Evolutionary conservation across 2,329 filamentous ascomycete genomes (phyloP).

Genomic region (Hymenoscyphus occultus): DNA sequence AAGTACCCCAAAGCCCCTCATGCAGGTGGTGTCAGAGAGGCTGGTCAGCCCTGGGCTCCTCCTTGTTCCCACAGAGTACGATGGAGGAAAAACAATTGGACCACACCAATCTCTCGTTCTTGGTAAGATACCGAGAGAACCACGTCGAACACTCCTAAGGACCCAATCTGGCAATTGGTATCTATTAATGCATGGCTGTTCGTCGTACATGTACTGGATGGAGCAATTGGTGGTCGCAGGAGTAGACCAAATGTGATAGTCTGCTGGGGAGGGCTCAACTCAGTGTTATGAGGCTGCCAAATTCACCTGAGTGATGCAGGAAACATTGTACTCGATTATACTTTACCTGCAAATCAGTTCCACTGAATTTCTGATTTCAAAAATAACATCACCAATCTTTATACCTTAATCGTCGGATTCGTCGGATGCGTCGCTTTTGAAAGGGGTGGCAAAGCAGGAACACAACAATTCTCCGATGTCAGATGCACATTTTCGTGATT

Average conservation of each 20-base stretch:
- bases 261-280: too few relatives aligned
- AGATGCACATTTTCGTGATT: too few relatives aligned
- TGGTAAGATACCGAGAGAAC: neutral
- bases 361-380: too few relatives aligned
- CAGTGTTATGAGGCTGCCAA: neutral
- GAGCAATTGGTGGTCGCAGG: neutral
- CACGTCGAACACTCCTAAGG: too few relatives aligned
- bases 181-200: neutral
- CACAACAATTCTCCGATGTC: too few relatives aligned
- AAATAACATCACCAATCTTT: too few relatives aligned
- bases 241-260: neutral
- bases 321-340: too few relatives aligned
- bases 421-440: too few relatives aligned
- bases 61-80: neutral
- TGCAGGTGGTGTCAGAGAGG: neutral
- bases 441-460: too few relatives aligned
- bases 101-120: neutral
- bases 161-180: neutral
- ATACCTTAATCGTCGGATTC: too few relatives aligned
- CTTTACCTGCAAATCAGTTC: too few relatives aligned
- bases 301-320: neutral
- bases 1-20: neutral
- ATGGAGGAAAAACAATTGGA: neutral
- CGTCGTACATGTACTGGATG: neutral
- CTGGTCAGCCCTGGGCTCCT: neutral